phyloP scores from a whole-genome alignment of 2,329 filamentous ascomycete species.

The Penicillium sclerotigenum region DNA sequence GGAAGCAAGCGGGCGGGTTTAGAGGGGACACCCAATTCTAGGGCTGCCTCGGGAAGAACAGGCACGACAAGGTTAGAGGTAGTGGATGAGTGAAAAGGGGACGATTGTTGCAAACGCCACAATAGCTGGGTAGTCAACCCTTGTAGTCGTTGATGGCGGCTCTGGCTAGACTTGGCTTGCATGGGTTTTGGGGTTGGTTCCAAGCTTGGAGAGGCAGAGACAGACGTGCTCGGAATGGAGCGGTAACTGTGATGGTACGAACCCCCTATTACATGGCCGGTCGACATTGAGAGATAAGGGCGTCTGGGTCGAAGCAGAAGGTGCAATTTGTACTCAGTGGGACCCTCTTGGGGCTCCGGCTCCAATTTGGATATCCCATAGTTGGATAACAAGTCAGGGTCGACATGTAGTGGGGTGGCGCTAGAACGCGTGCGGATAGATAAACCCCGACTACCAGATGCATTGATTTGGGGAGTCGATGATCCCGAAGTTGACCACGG shows the following conservation, averaged over 20 bases:
- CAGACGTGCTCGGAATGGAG: constrained; percentile 18
- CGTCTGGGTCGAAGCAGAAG: constrained; percentile 76
- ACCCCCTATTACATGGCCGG: constrained; percentile 53
- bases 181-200: constrained; percentile 37
- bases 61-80: constrained; percentile 73
- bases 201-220: constrained; percentile 27
- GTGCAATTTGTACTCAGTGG: constrained; percentile 95
- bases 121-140: constrained; percentile 92
- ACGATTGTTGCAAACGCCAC: constrained; percentile 93
- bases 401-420: constrained; percentile 40
- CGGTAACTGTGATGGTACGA: constrained; percentile 47
- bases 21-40: constrained; percentile 56
- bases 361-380: constrained; percentile 73
- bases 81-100: constrained; percentile 80
- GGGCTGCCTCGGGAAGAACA: constrained; percentile 62
- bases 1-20: constrained; percentile 58
- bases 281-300: constrained; percentile 69
- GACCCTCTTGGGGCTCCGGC: constrained; percentile 88
- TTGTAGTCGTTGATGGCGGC: constrained; percentile 77
- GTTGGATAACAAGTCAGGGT: constrained; percentile 46
- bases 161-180: constrained; percentile 58
- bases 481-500: constrained; percentile 71
- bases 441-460: constrained; percentile 24
- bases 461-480: constrained; percentile 37
- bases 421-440: constrained; percentile 30